Base-by-base conservation (phyloP, 176 grass and related monocot genomes). In the Eragrostis nindensis region DNA sequence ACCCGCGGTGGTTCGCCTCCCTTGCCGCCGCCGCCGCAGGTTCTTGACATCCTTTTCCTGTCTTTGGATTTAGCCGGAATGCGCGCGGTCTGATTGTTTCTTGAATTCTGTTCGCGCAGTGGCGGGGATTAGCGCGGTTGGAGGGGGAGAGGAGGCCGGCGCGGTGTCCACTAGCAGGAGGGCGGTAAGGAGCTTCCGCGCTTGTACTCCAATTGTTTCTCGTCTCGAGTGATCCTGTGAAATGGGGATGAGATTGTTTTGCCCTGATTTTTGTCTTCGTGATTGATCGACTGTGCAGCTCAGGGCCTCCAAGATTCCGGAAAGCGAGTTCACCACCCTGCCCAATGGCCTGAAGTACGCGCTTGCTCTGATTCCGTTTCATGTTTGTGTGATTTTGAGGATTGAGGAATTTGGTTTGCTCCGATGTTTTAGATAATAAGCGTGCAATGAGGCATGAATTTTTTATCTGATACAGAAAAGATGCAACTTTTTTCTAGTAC, bases 281-380 rank as follows among this genome's bases (percentile, higher is more conserved):
- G 5, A 16, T 69, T 79, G 53, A 55, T 83, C 70, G 45, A 52
- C 25, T 26, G 59, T 68, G 76, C 88, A 99, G 96, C 91, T 99
- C 10, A 93, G 86, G 76, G 72, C 75, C 50, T 71, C 90, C 75
- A 93, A 99, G 86, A 90, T 99, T 79, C 92, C 96, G 55, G 96
- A 99, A 57, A 91, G 75, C 82, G 96, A 95, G 70, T 93, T 86
- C 84, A 93, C 75, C 21, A 88, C 84, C 40, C 90, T 95, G 44
- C 86, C 92, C 64, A 95, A 90, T 86, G 96, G 96, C 43, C 93
- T 98, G 14, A 98, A 98, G 96, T 98, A 89, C 63, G 92, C 69
- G 27, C 56, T 46, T 12, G 17, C 16, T 39, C 68, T 55, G 43
- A 25, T 64, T 66, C 36, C 53, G 22, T 0, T 24, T 74, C 26